phyloP scores from a whole-genome alignment of 192 early-diverging fungal species.

The Coemansia sp. region DNA sequence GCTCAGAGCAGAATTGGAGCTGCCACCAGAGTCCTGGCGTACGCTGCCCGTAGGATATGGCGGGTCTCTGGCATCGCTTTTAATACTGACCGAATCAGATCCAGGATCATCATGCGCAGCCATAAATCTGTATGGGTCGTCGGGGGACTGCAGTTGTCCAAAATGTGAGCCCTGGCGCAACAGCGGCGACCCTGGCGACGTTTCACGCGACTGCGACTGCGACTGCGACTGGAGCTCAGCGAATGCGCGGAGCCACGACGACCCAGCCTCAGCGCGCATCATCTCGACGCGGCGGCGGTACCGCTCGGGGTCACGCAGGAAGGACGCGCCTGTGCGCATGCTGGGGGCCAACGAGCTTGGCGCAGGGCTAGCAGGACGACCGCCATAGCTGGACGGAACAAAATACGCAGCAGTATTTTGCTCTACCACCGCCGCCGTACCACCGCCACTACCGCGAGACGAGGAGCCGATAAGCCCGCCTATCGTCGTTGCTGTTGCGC shows the following conservation, averaged over 20 bases:
- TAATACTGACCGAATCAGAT: background rate
- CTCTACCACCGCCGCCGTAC: background rate
- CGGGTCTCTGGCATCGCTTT: background rate
- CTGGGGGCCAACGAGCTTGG: constrained; percentile 25
- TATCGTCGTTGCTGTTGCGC: constrained; percentile 34
- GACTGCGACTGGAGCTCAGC: constrained; percentile 46
- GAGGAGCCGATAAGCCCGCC: constrained; percentile 3
- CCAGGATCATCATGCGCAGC: background rate
- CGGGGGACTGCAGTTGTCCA: constrained; percentile 6
- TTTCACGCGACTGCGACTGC: constrained; percentile 18
- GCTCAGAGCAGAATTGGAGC: background rate
- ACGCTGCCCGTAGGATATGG: background rate
- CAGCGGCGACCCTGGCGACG: constrained; percentile 9
- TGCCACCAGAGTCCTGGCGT: background rate
- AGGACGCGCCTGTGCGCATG: constrained; percentile 18
- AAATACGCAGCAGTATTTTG: constrained; percentile 15
- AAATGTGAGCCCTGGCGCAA: constrained; percentile 18
- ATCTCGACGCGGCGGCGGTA: constrained; percentile 53
- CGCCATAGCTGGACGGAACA: constrained; percentile 32
- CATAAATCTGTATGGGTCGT: background rate
- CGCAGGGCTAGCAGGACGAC: constrained; percentile 26
- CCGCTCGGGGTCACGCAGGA: constrained; percentile 40
- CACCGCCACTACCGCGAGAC: background rate
- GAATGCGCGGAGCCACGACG: constrained; percentile 53
- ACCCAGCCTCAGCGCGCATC: constrained; percentile 54